These are phyloP conservation scores for Jackrogersella multiformis DNA, from an alignment of 495 filamentous ascomycete species.

Conservation along the genomic window DNA sequence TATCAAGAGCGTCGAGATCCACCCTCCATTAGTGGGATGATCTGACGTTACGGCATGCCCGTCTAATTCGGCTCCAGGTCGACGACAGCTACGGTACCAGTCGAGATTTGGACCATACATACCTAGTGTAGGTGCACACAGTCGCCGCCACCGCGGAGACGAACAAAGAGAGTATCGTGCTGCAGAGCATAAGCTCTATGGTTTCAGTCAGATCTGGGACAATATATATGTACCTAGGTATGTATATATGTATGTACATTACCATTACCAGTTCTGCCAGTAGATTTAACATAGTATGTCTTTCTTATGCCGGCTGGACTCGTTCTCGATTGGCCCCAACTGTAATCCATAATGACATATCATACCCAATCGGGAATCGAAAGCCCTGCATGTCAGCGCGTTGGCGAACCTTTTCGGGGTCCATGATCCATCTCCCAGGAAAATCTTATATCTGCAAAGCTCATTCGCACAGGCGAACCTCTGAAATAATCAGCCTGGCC, in stretches of 20 bases:
- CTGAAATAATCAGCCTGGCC: slow-evolving; percentile 23
- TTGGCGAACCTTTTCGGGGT: slow-evolving; percentile 39
- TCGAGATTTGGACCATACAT: too few species aligned
- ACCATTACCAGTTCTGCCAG: slow-evolving; percentile 1
- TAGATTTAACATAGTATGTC: slow-evolving; percentile 31
- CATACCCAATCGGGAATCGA: slow-evolving; percentile 40
- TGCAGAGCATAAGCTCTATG: slow-evolving; percentile 41
- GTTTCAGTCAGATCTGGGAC: slow-evolving; percentile 51
- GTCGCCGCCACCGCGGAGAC: slow-evolving; percentile 41
- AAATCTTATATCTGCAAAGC: slow-evolving; percentile 32
- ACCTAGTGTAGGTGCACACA: slow-evolving; percentile 28
- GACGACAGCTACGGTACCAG: slow-evolving; percentile 27
- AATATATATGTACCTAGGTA: slow-evolving; percentile 6
- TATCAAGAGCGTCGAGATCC: slow-evolving; percentile 8
- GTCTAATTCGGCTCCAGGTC: slow-evolving; percentile 38
- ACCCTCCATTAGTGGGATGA: slow-evolving; percentile 34
- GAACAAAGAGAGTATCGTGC: slow-evolving; percentile 32
- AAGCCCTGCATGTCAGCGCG: slow-evolving; percentile 40
- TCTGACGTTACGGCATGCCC: slow-evolving; percentile 36
- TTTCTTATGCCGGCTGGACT: slow-evolving; percentile 12
- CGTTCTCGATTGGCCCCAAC: slow-evolving; percentile 30
- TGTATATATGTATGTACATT: slow-evolving; percentile 11
- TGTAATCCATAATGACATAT: slow-evolving; percentile 31
- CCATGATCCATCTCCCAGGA: slow-evolving; percentile 36
- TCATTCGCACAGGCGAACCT: slow-evolving; percentile 10